Evolutionary conservation across 495 filamentous ascomycete genomes (phyloP).

Genomic region (Penicillium canariense): DNA sequence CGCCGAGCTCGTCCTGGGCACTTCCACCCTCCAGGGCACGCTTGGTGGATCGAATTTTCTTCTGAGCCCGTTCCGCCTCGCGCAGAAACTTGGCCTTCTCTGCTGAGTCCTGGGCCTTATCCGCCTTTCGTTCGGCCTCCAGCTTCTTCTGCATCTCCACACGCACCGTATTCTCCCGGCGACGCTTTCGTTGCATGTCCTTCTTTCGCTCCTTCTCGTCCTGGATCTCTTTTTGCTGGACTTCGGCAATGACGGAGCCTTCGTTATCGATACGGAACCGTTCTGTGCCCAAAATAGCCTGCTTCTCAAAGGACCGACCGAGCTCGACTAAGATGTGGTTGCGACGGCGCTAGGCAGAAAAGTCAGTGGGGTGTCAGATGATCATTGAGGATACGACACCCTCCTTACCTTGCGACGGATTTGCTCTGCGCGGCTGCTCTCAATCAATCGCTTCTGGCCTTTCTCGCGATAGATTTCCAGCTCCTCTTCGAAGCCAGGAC

Average conservation of each 20-base stretch:
- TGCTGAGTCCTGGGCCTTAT: slow-evolving; percentile 69
- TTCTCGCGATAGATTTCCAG: slow-evolving; percentile 51
- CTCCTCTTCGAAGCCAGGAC: slow-evolving; percentile 59
- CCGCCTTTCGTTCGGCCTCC: slow-evolving; percentile 73
- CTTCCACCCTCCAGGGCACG: slow-evolving; percentile 80
- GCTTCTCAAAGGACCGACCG: slow-evolving; percentile 50
- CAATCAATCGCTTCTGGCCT: slow-evolving; percentile 57
- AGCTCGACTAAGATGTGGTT: slow-evolving; percentile 48
- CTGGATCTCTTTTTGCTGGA: slow-evolving; percentile 83
- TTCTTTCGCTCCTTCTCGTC: slow-evolving; percentile 99
- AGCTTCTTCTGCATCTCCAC: slow-evolving; percentile 81
- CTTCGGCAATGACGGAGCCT: slow-evolving; percentile 73
- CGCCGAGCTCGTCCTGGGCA: slow-evolving; percentile 73
- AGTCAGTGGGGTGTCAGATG: background rate
- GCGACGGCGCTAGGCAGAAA: slow-evolving; percentile 51
- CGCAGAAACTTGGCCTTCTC: slow-evolving; percentile 74
- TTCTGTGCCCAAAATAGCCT: slow-evolving; percentile 52
- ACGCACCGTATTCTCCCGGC: slow-evolving; percentile 93
- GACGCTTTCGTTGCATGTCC: slow-evolving; percentile 96
- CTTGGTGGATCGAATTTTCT: slow-evolving; percentile 83
- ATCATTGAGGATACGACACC: slow-evolving; percentile 14
- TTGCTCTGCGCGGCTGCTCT: slow-evolving; percentile 56
- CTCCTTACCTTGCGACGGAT: slow-evolving; percentile 54
- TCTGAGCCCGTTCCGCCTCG: slow-evolving; percentile 80
- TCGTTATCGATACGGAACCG: slow-evolving; percentile 57